phyloP scores from a whole-genome alignment of 2,329 filamentous ascomycete genomes.

The Fusarium austroafricanum region DNA sequence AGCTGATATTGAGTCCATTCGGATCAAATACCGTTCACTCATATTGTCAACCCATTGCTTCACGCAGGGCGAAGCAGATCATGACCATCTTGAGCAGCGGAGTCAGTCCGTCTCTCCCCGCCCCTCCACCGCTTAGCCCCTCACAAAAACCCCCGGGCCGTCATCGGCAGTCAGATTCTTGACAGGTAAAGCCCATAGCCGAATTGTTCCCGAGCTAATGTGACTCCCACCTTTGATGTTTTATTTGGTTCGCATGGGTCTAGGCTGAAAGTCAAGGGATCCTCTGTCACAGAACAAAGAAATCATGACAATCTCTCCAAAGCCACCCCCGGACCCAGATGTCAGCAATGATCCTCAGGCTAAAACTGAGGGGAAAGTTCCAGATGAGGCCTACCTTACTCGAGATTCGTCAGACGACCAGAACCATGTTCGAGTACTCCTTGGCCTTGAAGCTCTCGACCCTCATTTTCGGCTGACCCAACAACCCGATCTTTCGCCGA shows the following conservation, averaged over 20 bases:
- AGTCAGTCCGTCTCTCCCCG: background rate
- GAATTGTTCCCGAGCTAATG: background rate
- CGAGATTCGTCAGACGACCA: background rate
- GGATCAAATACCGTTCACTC: background rate
- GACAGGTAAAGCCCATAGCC: too few species aligned
- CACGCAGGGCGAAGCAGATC: background rate
- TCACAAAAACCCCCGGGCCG: background rate
- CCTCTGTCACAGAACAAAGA: too few species aligned
- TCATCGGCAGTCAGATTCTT: background rate
- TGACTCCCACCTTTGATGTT: too few species aligned
- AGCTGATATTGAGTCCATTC: background rate
- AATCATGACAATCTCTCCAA: background rate
- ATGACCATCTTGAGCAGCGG: background rate
- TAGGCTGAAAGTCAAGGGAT: too few species aligned
- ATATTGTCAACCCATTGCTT: background rate
- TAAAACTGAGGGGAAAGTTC: background rate
- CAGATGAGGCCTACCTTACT: background rate
- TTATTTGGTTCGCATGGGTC: too few species aligned
- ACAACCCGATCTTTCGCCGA: background rate
- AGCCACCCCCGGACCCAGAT: background rate
- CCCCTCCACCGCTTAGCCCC: too few species aligned
- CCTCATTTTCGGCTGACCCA: background rate
- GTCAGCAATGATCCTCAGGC: background rate
- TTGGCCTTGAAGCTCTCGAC: slow-evolving; percentile 13
- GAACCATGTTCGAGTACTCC: background rate